Percentiles rank a stretch among this genome's conserved stretches.
phyloP scores from a whole-genome alignment of 73 alveolate genomes.

The Stentor roeselii region DNA sequence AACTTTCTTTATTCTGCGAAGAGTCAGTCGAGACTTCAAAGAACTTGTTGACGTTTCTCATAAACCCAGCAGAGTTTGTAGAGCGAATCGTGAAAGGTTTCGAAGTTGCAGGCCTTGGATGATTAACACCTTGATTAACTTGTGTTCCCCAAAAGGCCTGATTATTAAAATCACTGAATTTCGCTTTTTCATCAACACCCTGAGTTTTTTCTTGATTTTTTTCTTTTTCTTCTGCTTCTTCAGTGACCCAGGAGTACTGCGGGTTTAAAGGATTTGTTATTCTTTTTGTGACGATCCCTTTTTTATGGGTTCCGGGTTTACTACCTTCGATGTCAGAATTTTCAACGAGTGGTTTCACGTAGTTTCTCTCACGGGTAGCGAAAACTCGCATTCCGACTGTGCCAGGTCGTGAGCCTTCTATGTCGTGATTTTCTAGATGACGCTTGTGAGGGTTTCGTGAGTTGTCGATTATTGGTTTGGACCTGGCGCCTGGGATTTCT shows the following conservation, averaged over 20 bases:
- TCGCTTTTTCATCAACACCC: no score
- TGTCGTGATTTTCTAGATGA: constrained; percentile 29
- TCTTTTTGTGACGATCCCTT: constrained; percentile 13
- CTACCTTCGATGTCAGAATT: constrained; percentile 28
- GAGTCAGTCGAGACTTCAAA: no score
- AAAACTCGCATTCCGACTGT: constrained; percentile 29
- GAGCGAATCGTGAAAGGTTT: no score
- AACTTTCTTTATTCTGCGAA: no score
- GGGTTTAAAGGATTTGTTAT: constrained; percentile 34
- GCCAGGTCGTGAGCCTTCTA: constrained; percentile 63
- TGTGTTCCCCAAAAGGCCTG: no score
- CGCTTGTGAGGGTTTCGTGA: neutral
- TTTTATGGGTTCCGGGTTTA: constrained; percentile 22
- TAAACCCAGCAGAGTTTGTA: no score
- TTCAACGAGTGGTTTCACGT: neutral
- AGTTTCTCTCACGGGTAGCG: constrained; percentile 7
- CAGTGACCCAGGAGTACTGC: neutral
- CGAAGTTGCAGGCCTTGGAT: no score
- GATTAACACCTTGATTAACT: no score
- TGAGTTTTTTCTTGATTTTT: no score
- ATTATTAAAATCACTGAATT: no score
- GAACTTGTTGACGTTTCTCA: no score
- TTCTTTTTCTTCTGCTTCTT: neutral
- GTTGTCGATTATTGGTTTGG: neutral
- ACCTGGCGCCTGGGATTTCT: constrained; percentile 34